phyloP scores from a whole-genome alignment of 805 yeast species.

The Jamesozyma spencerorum region DNA sequence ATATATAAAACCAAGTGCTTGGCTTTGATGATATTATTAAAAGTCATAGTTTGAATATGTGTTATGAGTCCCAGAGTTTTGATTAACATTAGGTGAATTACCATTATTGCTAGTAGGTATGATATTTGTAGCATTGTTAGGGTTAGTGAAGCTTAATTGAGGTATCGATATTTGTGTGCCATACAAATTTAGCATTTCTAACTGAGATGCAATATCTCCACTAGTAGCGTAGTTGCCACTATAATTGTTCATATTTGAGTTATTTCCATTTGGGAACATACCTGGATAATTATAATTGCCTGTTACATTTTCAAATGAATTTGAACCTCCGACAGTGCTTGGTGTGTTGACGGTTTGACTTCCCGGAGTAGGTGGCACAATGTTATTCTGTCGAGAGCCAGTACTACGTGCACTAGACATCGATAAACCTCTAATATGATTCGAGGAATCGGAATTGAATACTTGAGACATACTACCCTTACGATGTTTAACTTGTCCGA shows the following conservation, averaged over 20 bases:
- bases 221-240: conserved; percentile 6
- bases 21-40: too few species aligned
- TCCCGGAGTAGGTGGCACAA: conserved; percentile 7
- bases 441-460: conserved; percentile 13
- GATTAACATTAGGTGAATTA: background rate
- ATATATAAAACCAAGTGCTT: too few species aligned
- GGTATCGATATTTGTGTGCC: conserved; percentile 26
- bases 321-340: conserved; percentile 1
- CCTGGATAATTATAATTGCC: conserved; percentile 27
- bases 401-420: conserved; percentile 26
- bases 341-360: conserved; percentile 1
- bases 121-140: background rate
- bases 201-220: conserved; percentile 24
- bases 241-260: background rate
- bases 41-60: too few species aligned
- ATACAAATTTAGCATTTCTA: conserved; percentile 23
- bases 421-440: conserved; percentile 26
- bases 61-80: too few species aligned
- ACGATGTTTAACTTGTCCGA: conserved; percentile 14
- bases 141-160: conserved; percentile 24
- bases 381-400: conserved; percentile 23
- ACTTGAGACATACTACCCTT: conserved; percentile 20
- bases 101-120: background rate
- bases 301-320: background rate
- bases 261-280: conserved; percentile 18